A percentile compares a stretch with the other conserved stretches of the same genome.
Evolutionary conservation across 2,329 filamentous ascomycete genomes (phyloP).

Genomic region (Penicillium oxalicum): DNA sequence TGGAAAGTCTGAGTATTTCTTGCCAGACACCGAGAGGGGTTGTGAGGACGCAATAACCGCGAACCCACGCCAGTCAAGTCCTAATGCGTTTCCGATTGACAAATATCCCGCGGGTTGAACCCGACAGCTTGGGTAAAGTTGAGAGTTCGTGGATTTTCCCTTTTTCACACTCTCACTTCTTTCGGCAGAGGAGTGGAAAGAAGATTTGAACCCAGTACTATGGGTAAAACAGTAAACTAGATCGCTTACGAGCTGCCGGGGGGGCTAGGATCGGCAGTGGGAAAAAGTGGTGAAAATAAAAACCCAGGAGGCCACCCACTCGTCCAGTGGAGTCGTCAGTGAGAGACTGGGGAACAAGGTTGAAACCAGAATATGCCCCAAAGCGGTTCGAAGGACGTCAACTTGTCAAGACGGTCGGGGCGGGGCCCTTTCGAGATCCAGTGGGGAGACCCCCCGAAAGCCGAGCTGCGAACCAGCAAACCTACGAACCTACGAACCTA

Average conservation of each 20-base stretch:
- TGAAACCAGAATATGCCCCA: constrained; percentile 14
- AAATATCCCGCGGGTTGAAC: constrained; percentile 5
- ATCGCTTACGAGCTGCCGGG: constrained; percentile 8
- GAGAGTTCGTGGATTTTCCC: too few relatives aligned
- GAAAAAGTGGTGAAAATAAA: constrained; percentile 11
- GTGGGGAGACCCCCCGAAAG: constrained; percentile 1
- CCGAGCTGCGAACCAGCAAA: neutral
- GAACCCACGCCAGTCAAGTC: too few relatives aligned
- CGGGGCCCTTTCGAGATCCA: neutral
- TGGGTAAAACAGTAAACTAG: constrained; percentile 15
- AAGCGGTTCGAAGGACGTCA: constrained; percentile 10
- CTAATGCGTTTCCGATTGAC: too few relatives aligned
- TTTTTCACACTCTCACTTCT: constrained; percentile 5
- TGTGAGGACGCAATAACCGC: too few relatives aligned
- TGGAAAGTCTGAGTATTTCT: too few relatives aligned
- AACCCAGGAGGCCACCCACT: constrained; percentile 6
- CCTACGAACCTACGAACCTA: too few relatives aligned
- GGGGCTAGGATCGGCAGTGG: constrained; percentile 14
- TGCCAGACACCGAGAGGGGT: too few relatives aligned
- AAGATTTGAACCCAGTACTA: constrained; percentile 17
- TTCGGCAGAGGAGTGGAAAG: constrained; percentile 27
- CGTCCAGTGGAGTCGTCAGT: constrained; percentile 13
- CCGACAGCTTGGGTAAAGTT: constrained; percentile 37
- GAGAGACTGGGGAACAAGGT: constrained; percentile 17
- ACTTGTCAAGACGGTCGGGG: constrained; percentile 3